Evolutionary conservation across 2,329 filamentous ascomycete genomes (phyloP), one percentile per base, ranked within the genome.

Genomic region (Pseudopithomyces chartarum): DNA sequence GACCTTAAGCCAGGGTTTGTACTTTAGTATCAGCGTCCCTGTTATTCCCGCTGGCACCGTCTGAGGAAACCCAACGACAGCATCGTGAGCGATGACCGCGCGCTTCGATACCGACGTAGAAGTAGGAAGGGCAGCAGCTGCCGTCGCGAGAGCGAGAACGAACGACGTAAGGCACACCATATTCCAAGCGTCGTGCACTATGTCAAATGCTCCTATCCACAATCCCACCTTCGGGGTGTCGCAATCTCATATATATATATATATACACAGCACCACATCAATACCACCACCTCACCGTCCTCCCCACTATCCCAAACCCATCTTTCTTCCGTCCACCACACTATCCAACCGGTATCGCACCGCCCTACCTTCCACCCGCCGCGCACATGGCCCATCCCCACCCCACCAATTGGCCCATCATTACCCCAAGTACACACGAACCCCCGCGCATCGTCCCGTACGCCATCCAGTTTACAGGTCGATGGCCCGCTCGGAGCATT

Each of bases 1-100:
- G 5, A 87, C 81, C 11, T 84, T 63, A 6, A 87, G 76, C 52
- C 76, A 79, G 0, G 84, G 85, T 71, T 87, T 81, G 71, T 85
- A 87, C 52, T 82, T 81, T 40, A 82, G 67, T 61, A 84, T 84
- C 22, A 85, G 67, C 2, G 75, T 67, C 13, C 85, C 85, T 0
- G 73, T 67, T 1, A 73, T 73, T 5, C 76, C 77, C 40, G 71
- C 74, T 0, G 85, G 84, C 0, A 86, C 82, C 0, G 82, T 80
- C 66, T 86, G 65, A 0, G 78, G 56, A 58, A 87, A 85, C 1
- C 82, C 82, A 7, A 84, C 82, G 26, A 88, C 75, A 0, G 76
- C 71, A 69, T 82, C 63, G 26, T 78, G 77, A 17, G 43, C 65
- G 60, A 84, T 80, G 38, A 76, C 76, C 8, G 72, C 80, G 43